Percentiles rank a stretch among this genome's conserved stretches.
These are phyloP conservation scores for Eragrostis tef DNA, from an alignment of 202 grass and related monocot species.

Conservation along the genomic window DNA sequence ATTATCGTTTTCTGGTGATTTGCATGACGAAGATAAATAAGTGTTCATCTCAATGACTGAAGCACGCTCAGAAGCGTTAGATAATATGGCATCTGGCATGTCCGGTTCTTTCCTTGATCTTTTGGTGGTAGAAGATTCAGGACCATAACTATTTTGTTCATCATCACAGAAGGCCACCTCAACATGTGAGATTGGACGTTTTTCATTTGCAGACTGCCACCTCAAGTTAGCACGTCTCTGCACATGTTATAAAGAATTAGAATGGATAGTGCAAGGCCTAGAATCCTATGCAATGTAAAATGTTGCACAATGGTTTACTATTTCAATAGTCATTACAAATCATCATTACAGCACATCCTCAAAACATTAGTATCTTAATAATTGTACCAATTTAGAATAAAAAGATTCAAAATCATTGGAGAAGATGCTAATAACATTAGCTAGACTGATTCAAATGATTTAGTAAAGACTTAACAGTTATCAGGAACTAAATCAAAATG, in stretches of 20 bases:
- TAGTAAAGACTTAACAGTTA: neutral
- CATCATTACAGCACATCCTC: neutral
- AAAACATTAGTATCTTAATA: too few species aligned
- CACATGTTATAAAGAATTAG: conserved; percentile 12
- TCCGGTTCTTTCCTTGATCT: conserved; percentile 33
- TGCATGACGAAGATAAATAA: neutral
- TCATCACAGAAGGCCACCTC: conserved; percentile 34
- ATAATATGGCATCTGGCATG: neutral
- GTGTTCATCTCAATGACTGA: conserved; percentile 24
- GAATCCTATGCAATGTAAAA: neutral
- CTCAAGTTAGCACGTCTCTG: conserved; percentile 39
- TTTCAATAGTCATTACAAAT: neutral
- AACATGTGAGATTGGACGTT: conserved; percentile 28
- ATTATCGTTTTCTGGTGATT: conserved; percentile 16
- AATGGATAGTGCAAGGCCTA: conserved; percentile 2
- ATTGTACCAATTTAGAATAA: too few species aligned
- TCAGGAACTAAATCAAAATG: too few species aligned
- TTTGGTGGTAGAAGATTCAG: conserved; percentile 31
- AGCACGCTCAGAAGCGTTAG: conserved; percentile 15
- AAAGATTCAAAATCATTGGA: too few species aligned
- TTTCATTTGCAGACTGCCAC: conserved; percentile 28
- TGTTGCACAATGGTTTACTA: neutral
- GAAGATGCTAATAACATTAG: too few species aligned
- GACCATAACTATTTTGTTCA: neutral
- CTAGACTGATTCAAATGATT: neutral